phyloP scores from a whole-genome alignment of 2,329 filamentous ascomycete species.

The Microsporum ferrugineum region DNA sequence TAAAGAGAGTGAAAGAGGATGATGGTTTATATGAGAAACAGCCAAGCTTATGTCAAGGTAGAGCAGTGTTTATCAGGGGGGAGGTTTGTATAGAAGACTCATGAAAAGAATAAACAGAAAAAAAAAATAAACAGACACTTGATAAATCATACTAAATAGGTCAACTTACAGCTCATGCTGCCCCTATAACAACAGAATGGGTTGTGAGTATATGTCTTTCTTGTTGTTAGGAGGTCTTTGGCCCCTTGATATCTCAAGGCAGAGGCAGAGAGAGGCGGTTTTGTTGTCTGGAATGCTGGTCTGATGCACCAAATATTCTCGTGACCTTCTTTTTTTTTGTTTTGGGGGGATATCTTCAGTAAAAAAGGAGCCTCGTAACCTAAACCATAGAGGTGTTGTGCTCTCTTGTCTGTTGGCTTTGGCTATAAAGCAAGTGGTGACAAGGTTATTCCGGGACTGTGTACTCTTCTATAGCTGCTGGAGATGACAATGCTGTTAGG shows the following conservation, averaged over 20 bases:
- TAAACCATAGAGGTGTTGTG: neutral
- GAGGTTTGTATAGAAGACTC: neutral
- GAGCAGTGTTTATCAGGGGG: neutral
- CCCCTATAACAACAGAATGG: conserved; percentile 37
- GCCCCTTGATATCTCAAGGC: neutral
- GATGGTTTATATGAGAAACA: conserved; percentile 6
- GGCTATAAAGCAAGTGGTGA: neutral
- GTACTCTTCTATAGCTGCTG: neutral
- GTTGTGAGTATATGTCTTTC: conserved; percentile 31
- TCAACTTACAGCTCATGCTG: conserved; percentile 45
- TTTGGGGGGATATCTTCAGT: conserved; percentile 1
- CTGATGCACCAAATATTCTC: neutral
- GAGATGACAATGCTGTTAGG: neutral
- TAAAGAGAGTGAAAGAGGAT: neutral
- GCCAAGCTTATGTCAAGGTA: conserved; percentile 6
- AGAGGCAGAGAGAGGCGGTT: conserved; percentile 16
- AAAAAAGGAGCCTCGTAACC: neutral
- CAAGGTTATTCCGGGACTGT: neutral
- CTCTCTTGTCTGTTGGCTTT: neutral
- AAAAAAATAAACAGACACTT: neutral
- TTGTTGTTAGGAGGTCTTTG: neutral
- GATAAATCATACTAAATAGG: neutral
- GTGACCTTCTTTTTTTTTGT: neutral
- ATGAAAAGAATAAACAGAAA: neutral
- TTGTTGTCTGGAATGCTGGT: conserved; percentile 26